Conservation (phyloP, 129 eudicot species). For the Flaveria linearis region DNA sequence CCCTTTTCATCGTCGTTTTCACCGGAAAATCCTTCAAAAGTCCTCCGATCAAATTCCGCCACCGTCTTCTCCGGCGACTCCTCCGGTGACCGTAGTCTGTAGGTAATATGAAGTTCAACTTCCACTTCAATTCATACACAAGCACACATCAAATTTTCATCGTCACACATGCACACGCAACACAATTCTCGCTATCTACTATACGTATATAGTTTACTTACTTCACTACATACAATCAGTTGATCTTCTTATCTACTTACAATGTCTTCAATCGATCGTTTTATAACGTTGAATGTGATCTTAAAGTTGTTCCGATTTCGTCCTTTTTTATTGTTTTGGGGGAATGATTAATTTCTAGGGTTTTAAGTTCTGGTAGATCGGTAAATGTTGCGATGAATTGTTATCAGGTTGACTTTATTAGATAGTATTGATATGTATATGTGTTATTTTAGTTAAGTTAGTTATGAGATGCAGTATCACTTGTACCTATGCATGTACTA, state of each 20-base stretch:
- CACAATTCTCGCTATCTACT: neutral
- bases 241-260: neutral
- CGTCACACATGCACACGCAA: slow-evolving; percentile 15
- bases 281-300: neutral
- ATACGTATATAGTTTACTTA: neutral
- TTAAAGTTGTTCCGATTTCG: slow-evolving; percentile 5
- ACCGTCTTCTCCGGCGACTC: slow-evolving; percentile 44
- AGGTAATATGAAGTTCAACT: too few relatives aligned
- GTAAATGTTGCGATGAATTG: neutral
- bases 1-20: neutral
- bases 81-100: too few relatives aligned
- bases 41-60: slow-evolving; percentile 26
- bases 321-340: slow-evolving; percentile 2
- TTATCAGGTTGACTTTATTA: neutral
- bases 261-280: slow-evolving; percentile 20
- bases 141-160: slow-evolving; percentile 10
- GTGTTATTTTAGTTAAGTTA: too few relatives aligned
- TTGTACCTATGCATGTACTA: too few relatives aligned
- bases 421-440: too few relatives aligned
- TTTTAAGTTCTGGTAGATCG: slow-evolving; percentile 36
- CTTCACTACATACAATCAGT: neutral
- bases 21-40: slow-evolving; percentile 1
- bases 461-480: too few relatives aligned
- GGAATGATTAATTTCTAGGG: slow-evolving; percentile 32
- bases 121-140: neutral